A percentile compares a stretch with the other conserved stretches of the same genome.
These are phyloP conservation scores for Russula brevipes DNA, from an alignment of 768 basidiomycete genomes.

Conservation along the genomic window DNA sequence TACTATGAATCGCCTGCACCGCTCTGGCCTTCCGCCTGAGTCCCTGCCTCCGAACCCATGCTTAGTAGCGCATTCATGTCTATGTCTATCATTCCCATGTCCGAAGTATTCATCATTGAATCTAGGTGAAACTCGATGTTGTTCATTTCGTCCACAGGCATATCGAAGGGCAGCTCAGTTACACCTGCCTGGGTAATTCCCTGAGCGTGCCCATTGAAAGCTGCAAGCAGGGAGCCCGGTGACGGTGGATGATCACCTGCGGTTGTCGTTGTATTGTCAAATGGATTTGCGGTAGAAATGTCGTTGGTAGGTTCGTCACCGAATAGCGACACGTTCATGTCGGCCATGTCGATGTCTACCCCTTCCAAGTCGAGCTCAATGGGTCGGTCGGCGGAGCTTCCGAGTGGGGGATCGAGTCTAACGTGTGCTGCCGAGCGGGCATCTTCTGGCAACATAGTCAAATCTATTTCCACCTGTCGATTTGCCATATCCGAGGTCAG, in stretches of 20 bases:
- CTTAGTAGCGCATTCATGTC: slow-evolving; percentile 11
- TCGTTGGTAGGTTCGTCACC: slow-evolving; percentile 39
- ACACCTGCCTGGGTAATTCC: slow-evolving; percentile 21
- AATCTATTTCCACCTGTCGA: slow-evolving; percentile 51
- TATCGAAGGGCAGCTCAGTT: slow-evolving; percentile 40
- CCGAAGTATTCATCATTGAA: slow-evolving; percentile 30
- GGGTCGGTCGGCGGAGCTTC: slow-evolving; percentile 72
- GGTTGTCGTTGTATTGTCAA: slow-evolving; percentile 18
- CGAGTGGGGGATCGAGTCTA: slow-evolving; percentile 37
- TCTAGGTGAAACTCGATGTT: slow-evolving; percentile 15
- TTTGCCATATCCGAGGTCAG: slow-evolving; percentile 35
- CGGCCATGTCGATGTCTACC: slow-evolving; percentile 54
- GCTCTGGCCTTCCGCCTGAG: slow-evolving; percentile 13
- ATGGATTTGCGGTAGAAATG: slow-evolving; percentile 27
- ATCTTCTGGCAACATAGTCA: slow-evolving; percentile 34
- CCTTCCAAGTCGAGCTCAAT: slow-evolving; percentile 77
- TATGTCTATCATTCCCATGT: slow-evolving; percentile 32
- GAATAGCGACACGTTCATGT: slow-evolving; percentile 43
- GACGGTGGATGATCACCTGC: slow-evolving; percentile 24
- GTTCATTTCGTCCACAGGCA: slow-evolving; percentile 29
- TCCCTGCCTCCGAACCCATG: slow-evolving; percentile 9
- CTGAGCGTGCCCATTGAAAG: slow-evolving; percentile 9
- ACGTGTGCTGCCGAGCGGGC: slow-evolving; percentile 32
- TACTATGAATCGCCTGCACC: slow-evolving; percentile 7
- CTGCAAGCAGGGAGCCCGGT: slow-evolving; percentile 24